Base-by-base conservation (phyloP, 2,329 filamentous ascomycete species). In the Pyricularia grisea region DNA sequence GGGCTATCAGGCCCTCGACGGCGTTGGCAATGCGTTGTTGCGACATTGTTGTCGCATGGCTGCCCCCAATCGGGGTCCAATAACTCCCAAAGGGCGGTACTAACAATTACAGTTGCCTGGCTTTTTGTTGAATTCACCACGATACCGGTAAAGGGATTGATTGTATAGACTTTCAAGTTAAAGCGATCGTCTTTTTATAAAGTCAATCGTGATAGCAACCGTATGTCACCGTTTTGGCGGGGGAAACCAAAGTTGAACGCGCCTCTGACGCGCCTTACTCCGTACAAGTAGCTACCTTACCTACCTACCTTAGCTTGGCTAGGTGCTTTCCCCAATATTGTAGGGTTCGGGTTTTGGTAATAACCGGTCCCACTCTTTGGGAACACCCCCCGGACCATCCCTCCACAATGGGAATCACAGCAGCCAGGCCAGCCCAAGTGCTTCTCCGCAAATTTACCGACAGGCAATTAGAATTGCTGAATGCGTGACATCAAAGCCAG, bases 1-100 rank as follows among this genome's bases (percentile, higher is more conserved):
- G 90, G 74, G 89, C 84, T 76, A 96, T 88, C 76, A 97, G 85
- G 79, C 90, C 90, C 77, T 92, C 88, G 77, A 96, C 88, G 77
- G 92, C 92, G 78, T 88, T 89, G 77, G 90, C 88, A 79, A 96
- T 87, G 81, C 92, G 91, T 75, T 87, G 84, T 74, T 85, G 83
- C 74, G 85, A 82, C 84, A 87, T 87, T 76, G 79, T 68, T 25
- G 60, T 63, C 58, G 67, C 67, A 65, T 68, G 31, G 58, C 60
- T 68, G 25, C 67, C 63, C 30, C 31, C 36, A 27, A 11, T 28
- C 28, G 50, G 55, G 67, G 31, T n/a, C n/a, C 64, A 63, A 63
- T 63, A 20, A 63, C 60, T n/a, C 28, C 7, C n/a, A n/a, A n/a
- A n/a, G 12, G 14, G 14, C 30, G n/a, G 64, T 36, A 36, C 28